A percentile compares a stretch with the other conserved stretches of the same genome.
phyloP scores from a whole-genome alignment of 176 grass and related monocot genomes.

The Elymus sibiricus region DNA sequence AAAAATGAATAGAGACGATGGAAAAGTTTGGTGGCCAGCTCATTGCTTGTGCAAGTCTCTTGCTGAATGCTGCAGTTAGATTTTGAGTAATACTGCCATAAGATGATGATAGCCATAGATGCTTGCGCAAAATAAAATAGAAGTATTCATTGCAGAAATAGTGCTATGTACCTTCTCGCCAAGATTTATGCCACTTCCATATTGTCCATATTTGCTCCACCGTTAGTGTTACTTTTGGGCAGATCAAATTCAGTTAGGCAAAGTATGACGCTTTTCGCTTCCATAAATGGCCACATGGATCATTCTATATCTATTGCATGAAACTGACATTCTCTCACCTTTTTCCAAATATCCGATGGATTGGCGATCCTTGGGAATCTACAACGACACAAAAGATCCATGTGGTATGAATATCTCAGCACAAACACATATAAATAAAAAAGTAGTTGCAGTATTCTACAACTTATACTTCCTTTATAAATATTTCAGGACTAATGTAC shows the following conservation, averaged over 20 bases:
- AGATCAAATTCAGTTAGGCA: neutral
- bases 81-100: neutral
- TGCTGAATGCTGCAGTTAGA: neutral
- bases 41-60: slow-evolving; percentile 14
- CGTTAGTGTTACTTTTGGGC: neutral
- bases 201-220: neutral
- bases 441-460: neutral
- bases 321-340: neutral
- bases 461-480: neutral
- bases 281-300: neutral
- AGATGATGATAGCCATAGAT: neutral
- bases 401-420: neutral
- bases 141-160: neutral
- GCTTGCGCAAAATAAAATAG: neutral
- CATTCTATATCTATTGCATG: neutral
- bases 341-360: neutral
- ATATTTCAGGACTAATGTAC: neutral
- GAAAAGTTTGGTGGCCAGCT: neutral
- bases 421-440: neutral
- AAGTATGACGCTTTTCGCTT: neutral
- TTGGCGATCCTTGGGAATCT: neutral
- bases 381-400: neutral
- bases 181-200: neutral
- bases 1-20: neutral
- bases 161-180: neutral